These are phyloP conservation scores for Exophiala sp. DNA, from an alignment of 2,329 filamentous ascomycete species.

Conservation along the genomic window DNA sequence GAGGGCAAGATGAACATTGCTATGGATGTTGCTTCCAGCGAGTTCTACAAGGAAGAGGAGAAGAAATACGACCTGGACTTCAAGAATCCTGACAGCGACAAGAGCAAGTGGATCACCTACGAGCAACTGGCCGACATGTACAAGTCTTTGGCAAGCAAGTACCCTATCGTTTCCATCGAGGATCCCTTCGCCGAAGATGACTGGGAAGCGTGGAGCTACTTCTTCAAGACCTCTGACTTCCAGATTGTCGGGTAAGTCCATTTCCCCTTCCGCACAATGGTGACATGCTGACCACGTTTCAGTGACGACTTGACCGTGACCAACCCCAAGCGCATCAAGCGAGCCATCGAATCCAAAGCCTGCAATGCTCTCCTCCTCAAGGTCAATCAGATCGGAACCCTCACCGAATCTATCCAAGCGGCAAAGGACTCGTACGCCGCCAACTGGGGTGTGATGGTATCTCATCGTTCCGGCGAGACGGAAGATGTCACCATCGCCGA, in stretches of 20 bases:
- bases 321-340: conserved; percentile 99
- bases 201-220: conserved; percentile 99
- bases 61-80: conserved; percentile 99
- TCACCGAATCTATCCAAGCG: conserved; percentile 98
- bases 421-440: conserved; percentile 97
- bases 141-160: conserved; percentile 82
- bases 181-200: conserved; percentile 99
- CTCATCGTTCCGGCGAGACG: conserved; percentile 97
- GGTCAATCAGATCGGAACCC: conserved; percentile 99
- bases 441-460: conserved; percentile 99
- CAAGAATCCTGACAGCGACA: conserved; percentile 99
- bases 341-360: conserved; percentile 97
- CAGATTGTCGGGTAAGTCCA: conserved; percentile 72
- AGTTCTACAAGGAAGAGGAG: conserved; percentile 96
- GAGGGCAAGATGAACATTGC: conserved; percentile 95
- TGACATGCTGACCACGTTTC: conserved; percentile 36
- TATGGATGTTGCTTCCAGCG: conserved; percentile 98
- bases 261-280: not conserved
- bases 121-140: conserved; percentile 93
- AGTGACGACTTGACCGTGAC: conserved; percentile 95
- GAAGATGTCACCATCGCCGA: conserved; percentile 99
- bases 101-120: conserved; percentile 96
- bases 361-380: conserved; percentile 98
- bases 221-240: conserved; percentile 98
- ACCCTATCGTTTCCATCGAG: conserved; percentile 98